Evolutionary conservation across 2,329 filamentous ascomycete species (phyloP).

Genomic region (Elsinoe necatrix): DNA sequence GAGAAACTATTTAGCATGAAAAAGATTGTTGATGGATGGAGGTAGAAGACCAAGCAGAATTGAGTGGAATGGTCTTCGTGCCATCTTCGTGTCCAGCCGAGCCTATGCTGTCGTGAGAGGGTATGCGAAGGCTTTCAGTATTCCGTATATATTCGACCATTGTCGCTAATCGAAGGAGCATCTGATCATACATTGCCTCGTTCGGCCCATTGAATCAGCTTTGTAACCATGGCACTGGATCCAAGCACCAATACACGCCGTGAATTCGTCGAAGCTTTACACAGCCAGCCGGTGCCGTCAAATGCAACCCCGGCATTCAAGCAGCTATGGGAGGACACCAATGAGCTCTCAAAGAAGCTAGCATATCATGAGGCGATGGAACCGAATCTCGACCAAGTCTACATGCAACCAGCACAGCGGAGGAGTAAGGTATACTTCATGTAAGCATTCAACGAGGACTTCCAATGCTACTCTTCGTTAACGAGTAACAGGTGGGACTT

Average conservation of each 20-base stretch:
- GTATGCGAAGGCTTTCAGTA: not conserved
- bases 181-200: too few species aligned
- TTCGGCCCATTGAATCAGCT: not conserved
- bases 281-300: not conserved
- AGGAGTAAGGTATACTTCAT: slow-evolving; percentile 14
- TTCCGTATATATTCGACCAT: not conserved
- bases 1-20: too few species aligned
- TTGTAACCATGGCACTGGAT: not conserved
- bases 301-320: slow-evolving; percentile 9
- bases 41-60: not conserved
- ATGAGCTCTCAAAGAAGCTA: slow-evolving; percentile 2
- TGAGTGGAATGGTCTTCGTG: not conserved
- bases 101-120: too few species aligned
- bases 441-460: not conserved
- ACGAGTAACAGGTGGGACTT: slow-evolving; percentile 9
- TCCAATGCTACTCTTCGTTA: not conserved
- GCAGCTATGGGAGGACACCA: slow-evolving; percentile 12
- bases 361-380: slow-evolving; percentile 10
- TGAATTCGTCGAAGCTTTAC: not conserved
- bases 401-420: not conserved
- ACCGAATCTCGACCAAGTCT: not conserved
- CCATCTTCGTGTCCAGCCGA: not conserved
- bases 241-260: not conserved
- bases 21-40: not conserved
- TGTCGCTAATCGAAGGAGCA: too few species aligned